Percentiles rank a stretch among this genome's conserved stretches.
phyloP scores from a whole-genome alignment of 208 protist species.

The Paratrypanosoma confusum region DNA sequence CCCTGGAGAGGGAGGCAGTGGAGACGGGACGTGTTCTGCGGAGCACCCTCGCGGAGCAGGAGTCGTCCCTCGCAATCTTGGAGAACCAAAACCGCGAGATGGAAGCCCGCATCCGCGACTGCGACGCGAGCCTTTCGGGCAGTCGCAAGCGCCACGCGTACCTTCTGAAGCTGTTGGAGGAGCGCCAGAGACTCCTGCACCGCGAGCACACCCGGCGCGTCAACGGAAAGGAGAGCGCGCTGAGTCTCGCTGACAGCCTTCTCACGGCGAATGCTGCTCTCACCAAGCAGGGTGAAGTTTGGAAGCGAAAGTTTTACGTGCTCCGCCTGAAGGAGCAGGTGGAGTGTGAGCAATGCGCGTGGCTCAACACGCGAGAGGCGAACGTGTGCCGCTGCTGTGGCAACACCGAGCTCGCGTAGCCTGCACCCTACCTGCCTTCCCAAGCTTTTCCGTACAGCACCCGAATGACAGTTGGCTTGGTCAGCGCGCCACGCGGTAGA shows the following conservation, averaged over 20 bases:
- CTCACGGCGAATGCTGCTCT: slow-evolving; percentile 51
- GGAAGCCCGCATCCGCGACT: slow-evolving; percentile 23
- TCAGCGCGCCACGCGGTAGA: too few relatives aligned
- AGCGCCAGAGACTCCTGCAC: slow-evolving; percentile 46
- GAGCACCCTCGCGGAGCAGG: slow-evolving; percentile 35
- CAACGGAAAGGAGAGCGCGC: slow-evolving; percentile 46
- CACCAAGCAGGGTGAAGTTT: slow-evolving; percentile 28
- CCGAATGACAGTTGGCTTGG: too few relatives aligned
- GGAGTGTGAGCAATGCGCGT: slow-evolving; percentile 63
- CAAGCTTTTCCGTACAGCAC: too few relatives aligned
- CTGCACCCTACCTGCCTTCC: too few relatives aligned
- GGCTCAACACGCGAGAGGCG: slow-evolving; percentile 35
- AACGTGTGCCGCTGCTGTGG: slow-evolving; percentile 55
- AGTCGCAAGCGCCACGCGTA: slow-evolving; percentile 47
- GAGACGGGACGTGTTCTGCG: slow-evolving; percentile 24
- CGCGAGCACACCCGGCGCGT: slow-evolving; percentile 46
- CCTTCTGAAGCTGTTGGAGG: slow-evolving; percentile 45
- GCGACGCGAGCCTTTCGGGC: slow-evolving; percentile 35
- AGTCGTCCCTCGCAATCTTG: slow-evolving; percentile 27
- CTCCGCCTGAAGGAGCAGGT: slow-evolving; percentile 43
- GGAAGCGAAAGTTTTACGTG: slow-evolving; percentile 45
- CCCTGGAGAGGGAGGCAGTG: slow-evolving; percentile 16
- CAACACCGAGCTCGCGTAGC: slow-evolving; percentile 20
- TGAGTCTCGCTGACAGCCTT: slow-evolving; percentile 41
- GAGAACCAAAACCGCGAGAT: slow-evolving; percentile 46